A percentile compares a stretch with the other conserved stretches of the same genome.
phyloP scores from a whole-genome alignment of 495 filamentous ascomycete species.

The Gamarada debralockiae region DNA sequence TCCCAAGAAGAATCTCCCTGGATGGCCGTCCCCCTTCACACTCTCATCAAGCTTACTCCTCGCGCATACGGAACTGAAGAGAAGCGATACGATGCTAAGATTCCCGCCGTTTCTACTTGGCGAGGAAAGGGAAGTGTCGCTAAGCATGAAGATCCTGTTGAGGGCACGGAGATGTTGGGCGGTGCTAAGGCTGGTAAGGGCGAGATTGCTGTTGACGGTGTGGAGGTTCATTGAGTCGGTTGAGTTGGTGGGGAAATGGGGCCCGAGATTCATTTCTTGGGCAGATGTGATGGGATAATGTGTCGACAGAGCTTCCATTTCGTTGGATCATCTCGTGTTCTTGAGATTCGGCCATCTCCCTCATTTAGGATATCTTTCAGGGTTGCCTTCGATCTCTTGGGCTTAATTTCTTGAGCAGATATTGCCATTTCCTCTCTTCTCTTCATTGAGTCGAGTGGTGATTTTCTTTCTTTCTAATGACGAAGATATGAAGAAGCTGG shows the following conservation, averaged over 20 bases:
- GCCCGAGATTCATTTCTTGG: no score
- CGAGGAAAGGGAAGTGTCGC: constrained; percentile 86
- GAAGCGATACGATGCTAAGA: constrained; percentile 76
- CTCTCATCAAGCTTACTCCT: constrained; percentile 92
- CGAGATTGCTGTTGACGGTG: not conserved
- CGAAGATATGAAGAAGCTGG: no score
- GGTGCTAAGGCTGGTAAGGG: not conserved
- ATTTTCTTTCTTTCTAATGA: no score
- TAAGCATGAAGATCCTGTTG: constrained; percentile 48
- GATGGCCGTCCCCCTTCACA: constrained; percentile 94
- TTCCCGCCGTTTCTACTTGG: constrained; percentile 93
- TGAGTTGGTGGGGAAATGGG: not conserved
- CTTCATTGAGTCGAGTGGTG: no score
- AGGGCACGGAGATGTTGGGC: constrained; percentile 7
- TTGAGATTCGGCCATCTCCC: no score
- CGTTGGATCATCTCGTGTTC: no score
- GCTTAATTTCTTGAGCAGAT: no score
- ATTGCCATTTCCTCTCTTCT: no score
- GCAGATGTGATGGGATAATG: no score
- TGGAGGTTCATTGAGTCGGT: not conserved
- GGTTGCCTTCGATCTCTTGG: no score
- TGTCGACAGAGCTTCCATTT: no score
- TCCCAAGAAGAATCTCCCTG: constrained; percentile 91
- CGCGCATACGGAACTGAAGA: constrained; percentile 91
- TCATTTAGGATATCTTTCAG: no score